Base-by-base conservation (phyloP, 169 alveolate species). In the Eimeria sp. region DNA sequence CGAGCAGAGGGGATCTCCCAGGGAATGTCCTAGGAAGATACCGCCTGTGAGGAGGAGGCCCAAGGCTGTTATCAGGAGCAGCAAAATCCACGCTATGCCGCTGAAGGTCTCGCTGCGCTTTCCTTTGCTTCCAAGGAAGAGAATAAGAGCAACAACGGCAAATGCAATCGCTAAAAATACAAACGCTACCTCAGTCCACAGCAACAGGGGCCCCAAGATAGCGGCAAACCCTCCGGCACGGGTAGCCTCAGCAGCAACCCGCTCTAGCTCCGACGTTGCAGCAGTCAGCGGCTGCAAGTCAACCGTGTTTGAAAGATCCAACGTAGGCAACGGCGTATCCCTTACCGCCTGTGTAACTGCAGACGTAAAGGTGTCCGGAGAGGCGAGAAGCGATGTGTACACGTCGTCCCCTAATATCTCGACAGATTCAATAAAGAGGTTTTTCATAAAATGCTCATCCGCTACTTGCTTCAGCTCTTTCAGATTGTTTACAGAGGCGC, bases 1-100 rank as follows among this genome's bases (percentile, higher is more conserved):
- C 45, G 30, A 43, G 65, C 89, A 78, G 13, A 78, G 22, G 43
- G 61, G 67, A 16, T 10, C 65, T 25, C 89, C 89, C 5, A 43
- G 43, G 61, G 30, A 43, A 25, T n/a, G 47, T 5, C 67, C 89
- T 6, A 78, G 10, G 13, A 78, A 78, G 65, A 78, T 22, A 5
- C 40, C 22, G 45, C 89, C 89, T 3, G 89, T 43, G n/a, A 61
- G 22, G 61, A 78, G 45, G 34, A 78, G 70, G 43, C 89, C 49
- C 4, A 78, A 14, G 13, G 89, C 45, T 13, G 51, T 65, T 16
- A 49, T 22, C 11, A 49, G 40, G 40, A 78, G 89, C 65, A 78
- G 25, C 49, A n/a, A 43, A 27, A 18, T 25, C 89, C 89, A 78
- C 10, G 70, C 25, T 22, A 45, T 22, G 61, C 89, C 27, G 89